Evolutionary conservation across 768 basidiomycete genomes (phyloP).

Genomic region (Phlegmacium glaucopus): DNA sequence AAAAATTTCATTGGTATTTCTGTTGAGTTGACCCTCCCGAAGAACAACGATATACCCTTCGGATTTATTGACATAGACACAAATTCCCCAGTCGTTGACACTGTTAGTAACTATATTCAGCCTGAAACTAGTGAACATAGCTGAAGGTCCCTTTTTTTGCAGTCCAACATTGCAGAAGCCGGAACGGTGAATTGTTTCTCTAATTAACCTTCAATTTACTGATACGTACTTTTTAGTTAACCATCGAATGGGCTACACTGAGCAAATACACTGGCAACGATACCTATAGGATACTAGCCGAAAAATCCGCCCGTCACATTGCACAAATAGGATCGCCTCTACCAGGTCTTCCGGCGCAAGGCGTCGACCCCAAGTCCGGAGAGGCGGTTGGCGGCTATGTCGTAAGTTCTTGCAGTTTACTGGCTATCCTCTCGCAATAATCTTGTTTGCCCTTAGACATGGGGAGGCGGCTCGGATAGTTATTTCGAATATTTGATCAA

Average conservation of each 20-base stretch:
- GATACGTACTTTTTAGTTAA: constrained; percentile 31
- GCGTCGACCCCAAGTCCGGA: constrained; percentile 53
- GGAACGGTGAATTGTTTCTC: constrained; percentile 40
- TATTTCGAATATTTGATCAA: constrained; percentile 81
- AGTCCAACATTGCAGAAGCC: constrained; percentile 55
- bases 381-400: constrained; percentile 51
- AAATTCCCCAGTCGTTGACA: constrained; percentile 35
- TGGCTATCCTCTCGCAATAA: neutral
- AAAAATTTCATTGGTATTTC: neutral
- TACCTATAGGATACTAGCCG: constrained; percentile 50
- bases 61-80: constrained; percentile 39
- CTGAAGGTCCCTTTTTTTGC: neutral
- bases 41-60: constrained; percentile 41
- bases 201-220: constrained; percentile 48
- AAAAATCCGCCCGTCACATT: constrained; percentile 48
- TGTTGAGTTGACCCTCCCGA: neutral
- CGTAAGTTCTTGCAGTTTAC: constrained; percentile 25
- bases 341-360: constrained; percentile 53
- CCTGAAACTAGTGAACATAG: neutral
- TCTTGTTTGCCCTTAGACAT: constrained; percentile 35
- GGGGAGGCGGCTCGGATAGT: constrained; percentile 74
- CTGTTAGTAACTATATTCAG: constrained; percentile 16
- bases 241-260: constrained; percentile 53
- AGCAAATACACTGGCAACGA: constrained; percentile 53
- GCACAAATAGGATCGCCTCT: constrained; percentile 27